Percentiles rank a stretch among this genome's conserved stretches.
Conservation (phyloP, 106 monocot species). For the Hemerocallis citrina region DNA sequence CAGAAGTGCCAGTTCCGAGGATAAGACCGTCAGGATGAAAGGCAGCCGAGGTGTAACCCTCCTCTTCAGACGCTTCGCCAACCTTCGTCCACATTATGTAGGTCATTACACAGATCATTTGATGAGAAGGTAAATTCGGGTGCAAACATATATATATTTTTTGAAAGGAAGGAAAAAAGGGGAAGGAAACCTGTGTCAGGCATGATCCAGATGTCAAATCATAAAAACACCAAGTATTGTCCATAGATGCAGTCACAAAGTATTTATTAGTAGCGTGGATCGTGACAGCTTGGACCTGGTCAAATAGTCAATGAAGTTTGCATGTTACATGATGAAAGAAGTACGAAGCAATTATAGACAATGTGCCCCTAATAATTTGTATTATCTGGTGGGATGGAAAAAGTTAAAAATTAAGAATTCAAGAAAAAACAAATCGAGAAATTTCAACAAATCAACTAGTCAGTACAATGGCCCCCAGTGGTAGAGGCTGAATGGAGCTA, state of each 20-base stretch:
- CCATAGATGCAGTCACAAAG: constrained; percentile 72
- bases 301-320: background rate
- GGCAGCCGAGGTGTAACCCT: constrained; percentile 72
- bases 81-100: constrained; percentile 56
- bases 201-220: constrained; percentile 66
- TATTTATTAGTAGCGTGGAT: constrained; percentile 81
- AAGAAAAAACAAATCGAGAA: no score
- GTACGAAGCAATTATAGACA: background rate
- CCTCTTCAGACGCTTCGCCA: constrained; percentile 57
- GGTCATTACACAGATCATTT: background rate
- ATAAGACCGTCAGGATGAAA: constrained; percentile 96
- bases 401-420: no score
- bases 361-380: no score
- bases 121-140: background rate
- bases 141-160: background rate
- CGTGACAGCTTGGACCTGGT: constrained; percentile 86
- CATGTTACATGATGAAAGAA: background rate
- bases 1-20: constrained; percentile 90
- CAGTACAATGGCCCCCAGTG: no score
- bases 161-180: background rate
- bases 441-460: no score
- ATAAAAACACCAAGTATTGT: constrained; percentile 93
- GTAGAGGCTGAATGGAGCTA: no score
- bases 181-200: constrained; percentile 63
- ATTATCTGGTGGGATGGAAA: no score